Evolutionary conservation across 106 monocot genomes (phyloP).

Genomic region (Acorus calamus): DNA sequence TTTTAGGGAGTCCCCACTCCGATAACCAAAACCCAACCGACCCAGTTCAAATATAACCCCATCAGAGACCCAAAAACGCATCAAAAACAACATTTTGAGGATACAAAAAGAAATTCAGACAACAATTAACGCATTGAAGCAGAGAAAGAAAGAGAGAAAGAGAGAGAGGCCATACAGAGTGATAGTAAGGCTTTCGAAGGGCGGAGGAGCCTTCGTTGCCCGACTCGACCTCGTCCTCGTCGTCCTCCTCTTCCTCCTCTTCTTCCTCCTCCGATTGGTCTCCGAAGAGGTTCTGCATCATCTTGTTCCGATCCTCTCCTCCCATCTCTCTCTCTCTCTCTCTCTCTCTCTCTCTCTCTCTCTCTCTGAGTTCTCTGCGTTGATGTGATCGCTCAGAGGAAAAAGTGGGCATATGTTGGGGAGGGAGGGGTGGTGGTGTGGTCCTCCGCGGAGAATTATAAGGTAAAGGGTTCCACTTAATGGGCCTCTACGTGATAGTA

Average conservation of each 20-base stretch:
- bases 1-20: too few species aligned
- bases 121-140: neutral
- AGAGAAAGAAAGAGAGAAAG: neutral
- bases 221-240: constrained; percentile 54
- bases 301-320: constrained; percentile 75
- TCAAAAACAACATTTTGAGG: too few species aligned
- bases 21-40: too few species aligned
- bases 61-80: too few species aligned
- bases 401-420: too few species aligned
- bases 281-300: constrained; percentile 98
- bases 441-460: too few species aligned
- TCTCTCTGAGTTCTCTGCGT: constrained; percentile 1
- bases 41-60: too few species aligned
- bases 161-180: constrained; percentile 34
- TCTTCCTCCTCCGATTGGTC: constrained; percentile 96
- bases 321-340: constrained; percentile 30
- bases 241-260: constrained; percentile 66
- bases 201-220: constrained; percentile 47
- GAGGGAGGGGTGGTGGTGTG: too few species aligned
- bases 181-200: constrained; percentile 27
- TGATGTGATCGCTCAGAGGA: too few species aligned
- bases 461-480: too few species aligned
- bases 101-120: too few species aligned
- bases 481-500: too few species aligned
- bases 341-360: constrained; percentile 16